Evolutionary conservation across 352 stramenopile species (phyloP), one percentile per base, ranked within the genome.

Genomic region (Pythium grandisporangium): DNA sequence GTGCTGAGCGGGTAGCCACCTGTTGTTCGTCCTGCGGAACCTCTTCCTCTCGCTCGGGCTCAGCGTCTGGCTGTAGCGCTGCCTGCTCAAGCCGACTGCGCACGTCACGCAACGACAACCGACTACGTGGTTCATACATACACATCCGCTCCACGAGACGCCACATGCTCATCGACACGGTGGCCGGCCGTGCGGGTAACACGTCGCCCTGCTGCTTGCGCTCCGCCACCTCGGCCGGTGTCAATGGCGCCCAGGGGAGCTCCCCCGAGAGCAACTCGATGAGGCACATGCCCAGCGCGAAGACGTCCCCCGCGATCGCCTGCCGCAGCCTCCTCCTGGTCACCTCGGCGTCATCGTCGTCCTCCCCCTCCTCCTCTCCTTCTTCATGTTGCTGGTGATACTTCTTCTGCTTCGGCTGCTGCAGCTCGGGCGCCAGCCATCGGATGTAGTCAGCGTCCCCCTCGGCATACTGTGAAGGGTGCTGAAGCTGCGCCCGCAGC

Each of bases 281-380:
- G 20, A 87, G 83, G 30, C 66, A 84, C 73, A 90, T 84, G n/a
- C 76, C 76, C 27, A 87, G 75, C 11, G 71, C 66, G 46, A 83
- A 90, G 29, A 87, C 61, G 39, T 90, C 73, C 0, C 60, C 67
- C 2, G 60, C 56, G 19, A 75, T 79, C 1, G 64, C 65, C 11
- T 42, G 63, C 1, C 62, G 45, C 0, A 53, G 66, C n/a, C n/a
- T n/a, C n/a, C n/a, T n/a, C n/a, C n/a, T n/a, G n/a, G 7, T 46
- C 48, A 46, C 46, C 58, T 5, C 17, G 0, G 48, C 55, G 7
- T 54, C 33, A 37, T 66, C 43, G n/a, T n/a, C n/a, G n/a, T n/a
- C n/a, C n/a, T n/a, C n/a, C n/a, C n/a, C n/a, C n/a, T n/a, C n/a
- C n/a, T n/a, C n/a, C n/a, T n/a, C n/a, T n/a, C n/a, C n/a, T n/a